phyloP scores from a whole-genome alignment of 140 eudicot species.

The Artemisia princeps region DNA sequence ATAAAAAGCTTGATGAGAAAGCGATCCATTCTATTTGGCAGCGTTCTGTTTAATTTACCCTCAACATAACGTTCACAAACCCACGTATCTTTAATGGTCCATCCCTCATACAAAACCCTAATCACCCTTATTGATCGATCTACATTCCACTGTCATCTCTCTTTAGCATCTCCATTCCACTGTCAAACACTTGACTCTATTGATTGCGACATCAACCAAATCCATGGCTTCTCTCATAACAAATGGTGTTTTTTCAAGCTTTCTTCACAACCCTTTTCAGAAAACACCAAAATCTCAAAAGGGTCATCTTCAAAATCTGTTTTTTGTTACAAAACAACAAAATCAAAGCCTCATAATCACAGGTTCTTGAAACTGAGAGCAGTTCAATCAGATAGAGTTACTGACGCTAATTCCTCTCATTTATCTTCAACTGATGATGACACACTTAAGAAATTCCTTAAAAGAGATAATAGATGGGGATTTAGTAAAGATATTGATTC shows the following conservation, averaged over 20 bases:
- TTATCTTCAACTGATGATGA: conserved; percentile 34
- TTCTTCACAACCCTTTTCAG: conserved; percentile 45
- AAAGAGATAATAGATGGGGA: conserved; percentile 80
- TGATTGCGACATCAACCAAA: conserved; percentile 13
- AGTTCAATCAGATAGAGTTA: conserved; percentile 33
- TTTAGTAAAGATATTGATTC: conserved; percentile 82
- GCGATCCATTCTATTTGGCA: too few relatives aligned
- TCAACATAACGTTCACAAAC: too few relatives aligned
- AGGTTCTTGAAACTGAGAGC: conserved; percentile 46
- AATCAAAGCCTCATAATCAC: conserved; percentile 6
- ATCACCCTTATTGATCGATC: too few relatives aligned
- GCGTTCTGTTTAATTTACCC: too few relatives aligned
- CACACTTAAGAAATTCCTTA: conserved; percentile 66
- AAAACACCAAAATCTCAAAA: conserved; percentile 35
- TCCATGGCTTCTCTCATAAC: conserved; percentile 75
- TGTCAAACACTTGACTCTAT: neutral
- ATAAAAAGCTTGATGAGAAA: too few relatives aligned
- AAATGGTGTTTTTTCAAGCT: conserved; percentile 44
- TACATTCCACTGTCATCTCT: too few relatives aligned
- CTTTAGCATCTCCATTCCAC: too few relatives aligned
- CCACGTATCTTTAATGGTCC: too few relatives aligned
- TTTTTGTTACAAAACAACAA: conserved; percentile 15
- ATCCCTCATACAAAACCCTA: too few relatives aligned
- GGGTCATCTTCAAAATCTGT: conserved; percentile 34
- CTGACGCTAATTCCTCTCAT: conserved; percentile 32